Evolutionary conservation across 306 rosid species (phyloP).

Genomic region (Sesbania bispinosa): DNA sequence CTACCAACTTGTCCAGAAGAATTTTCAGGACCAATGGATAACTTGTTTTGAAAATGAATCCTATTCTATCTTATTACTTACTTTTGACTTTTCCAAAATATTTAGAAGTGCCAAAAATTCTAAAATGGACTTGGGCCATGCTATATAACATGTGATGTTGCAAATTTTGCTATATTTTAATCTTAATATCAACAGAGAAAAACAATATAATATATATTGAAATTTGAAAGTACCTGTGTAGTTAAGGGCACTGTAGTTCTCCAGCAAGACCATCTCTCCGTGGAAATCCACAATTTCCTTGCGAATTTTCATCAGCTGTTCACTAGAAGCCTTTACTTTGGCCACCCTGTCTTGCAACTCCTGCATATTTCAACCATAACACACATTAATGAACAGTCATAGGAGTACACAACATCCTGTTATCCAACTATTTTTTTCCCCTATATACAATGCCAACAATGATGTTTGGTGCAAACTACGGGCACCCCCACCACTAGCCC

Average conservation of each 20-base stretch:
- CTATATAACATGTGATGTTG: conserved; percentile 3
- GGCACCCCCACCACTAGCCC: too few species aligned
- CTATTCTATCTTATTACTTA: conserved; percentile 11
- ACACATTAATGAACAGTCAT: background rate
- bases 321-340: conserved; percentile 61
- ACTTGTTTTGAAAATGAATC: conserved; percentile 17
- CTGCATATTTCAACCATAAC: conserved; percentile 46
- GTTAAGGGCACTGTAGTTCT: conserved; percentile 94
- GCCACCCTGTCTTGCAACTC: conserved; percentile 91
- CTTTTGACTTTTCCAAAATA: conserved; percentile 2
- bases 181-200: background rate
- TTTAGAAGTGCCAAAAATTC: conserved; percentile 13
- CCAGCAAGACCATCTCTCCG: conserved; percentile 98
- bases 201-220: background rate
- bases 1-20: conserved; percentile 26
- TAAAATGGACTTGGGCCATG: conserved; percentile 2
- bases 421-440: background rate
- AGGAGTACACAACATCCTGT: background rate
- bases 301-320: conserved; percentile 69
- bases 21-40: conserved; percentile 30
- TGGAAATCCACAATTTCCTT: conserved; percentile 97
- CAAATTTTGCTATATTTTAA: background rate
- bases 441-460: too few species aligned
- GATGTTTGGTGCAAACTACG: too few species aligned
- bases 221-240: conserved; percentile 65